Conservation (phyloP, 257 asterid genomes). For the Solanum sitiens region DNA sequence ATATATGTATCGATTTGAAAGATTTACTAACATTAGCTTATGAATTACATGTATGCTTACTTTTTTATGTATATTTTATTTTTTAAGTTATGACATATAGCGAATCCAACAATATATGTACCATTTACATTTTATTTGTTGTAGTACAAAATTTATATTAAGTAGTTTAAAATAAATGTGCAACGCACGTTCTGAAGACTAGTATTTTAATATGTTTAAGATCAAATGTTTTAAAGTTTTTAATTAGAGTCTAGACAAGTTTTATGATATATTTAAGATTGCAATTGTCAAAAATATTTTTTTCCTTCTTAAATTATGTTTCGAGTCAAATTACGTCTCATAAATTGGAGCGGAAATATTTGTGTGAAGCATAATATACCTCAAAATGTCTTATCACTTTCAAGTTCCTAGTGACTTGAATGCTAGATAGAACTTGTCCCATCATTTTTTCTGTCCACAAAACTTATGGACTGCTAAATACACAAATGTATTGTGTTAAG, state of each 20-base stretch:
- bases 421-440: not conserved
- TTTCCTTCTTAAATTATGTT: not conserved
- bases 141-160: too few relatives aligned
- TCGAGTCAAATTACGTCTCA: not conserved
- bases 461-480: not conserved
- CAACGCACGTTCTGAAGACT: too few relatives aligned
- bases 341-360: not conserved
- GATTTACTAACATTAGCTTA: too few relatives aligned
- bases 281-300: rapidly evolving
- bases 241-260: not conserved
- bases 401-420: not conserved
- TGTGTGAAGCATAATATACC: not conserved
- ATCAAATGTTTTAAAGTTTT: not conserved
- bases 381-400: not conserved
- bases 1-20: too few relatives aligned
- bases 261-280: not conserved
- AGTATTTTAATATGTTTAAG: not conserved
- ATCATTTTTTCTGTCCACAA: not conserved
- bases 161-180: too few relatives aligned
- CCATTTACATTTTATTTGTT: too few relatives aligned
- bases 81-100: too few relatives aligned
- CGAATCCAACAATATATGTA: too few relatives aligned
- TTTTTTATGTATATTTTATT: too few relatives aligned
- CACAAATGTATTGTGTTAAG: not conserved
- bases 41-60: too few relatives aligned